Base-by-base conservation (phyloP, 2,329 filamentous ascomycete species). In the Botrytis tulipae region DNA sequence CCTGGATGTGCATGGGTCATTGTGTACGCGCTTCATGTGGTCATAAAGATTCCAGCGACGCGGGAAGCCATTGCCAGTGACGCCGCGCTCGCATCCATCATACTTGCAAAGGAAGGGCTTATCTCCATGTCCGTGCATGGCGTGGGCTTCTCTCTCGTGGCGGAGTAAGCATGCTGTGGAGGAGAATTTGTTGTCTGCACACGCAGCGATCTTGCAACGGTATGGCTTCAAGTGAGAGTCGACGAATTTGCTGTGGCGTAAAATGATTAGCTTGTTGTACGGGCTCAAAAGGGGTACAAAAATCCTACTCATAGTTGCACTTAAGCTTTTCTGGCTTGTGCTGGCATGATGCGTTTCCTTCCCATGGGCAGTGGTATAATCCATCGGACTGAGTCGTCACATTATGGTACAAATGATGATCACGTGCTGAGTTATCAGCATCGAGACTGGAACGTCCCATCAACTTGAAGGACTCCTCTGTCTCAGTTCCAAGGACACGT, bases 141-240 rank as follows among this genome's bases (percentile, higher is more conserved):
- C 95, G 82, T 98, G 95, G 69, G 95, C 95, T 85, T 98, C 95
- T 75, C 95, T 92, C 86, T 98, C 95, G 81, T 98, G 95, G 75
- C 95, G 93, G 75, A 98, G 92, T 40, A 97, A 89, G 83, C 95
- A 98, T 51, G 95, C 95, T 76, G 95, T 98, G 59, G 95, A 98
- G 25, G 95, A 98, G 83, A 98, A 98, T 61, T 93, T 91, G 76
- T 94, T 90, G 81, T 94, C 93, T 82, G 93, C 90, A 84, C 95
- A 98, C 37, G 90, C 88, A 76, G 90, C 87, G 77, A 92, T 87
- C 89, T 96, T 97, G 91, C 95, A 98, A 75, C 93, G 91, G 85
- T 98, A 98, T 25, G 95, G 95, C 88, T 97, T 97, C 81, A 98
- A 84, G 84, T 98, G 95, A 42, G 95, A 98, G 84, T 98, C 95